phyloP scores from a whole-genome alignment of 2,329 filamentous ascomycete genomes.

The Fusarium sp. region DNA sequence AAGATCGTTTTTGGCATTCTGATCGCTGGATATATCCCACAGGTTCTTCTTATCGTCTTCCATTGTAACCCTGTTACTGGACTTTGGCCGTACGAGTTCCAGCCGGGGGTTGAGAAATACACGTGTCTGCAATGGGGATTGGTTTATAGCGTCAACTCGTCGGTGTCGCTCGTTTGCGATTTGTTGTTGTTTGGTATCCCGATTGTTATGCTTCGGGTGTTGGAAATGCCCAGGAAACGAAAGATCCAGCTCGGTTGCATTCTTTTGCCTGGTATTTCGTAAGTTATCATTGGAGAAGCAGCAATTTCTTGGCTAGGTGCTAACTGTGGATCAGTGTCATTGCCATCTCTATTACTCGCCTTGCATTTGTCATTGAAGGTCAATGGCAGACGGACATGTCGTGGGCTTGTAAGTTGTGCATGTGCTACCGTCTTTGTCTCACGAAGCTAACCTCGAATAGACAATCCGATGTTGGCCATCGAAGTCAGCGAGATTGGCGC shows the following conservation, averaged over 20 bases:
- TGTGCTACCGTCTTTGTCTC: background rate
- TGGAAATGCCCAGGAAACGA: conserved; percentile 60
- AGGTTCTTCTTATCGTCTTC: conserved; percentile 66
- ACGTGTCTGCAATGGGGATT: conserved; percentile 65
- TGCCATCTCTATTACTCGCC: conserved; percentile 62
- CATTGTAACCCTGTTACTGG: conserved; percentile 66
- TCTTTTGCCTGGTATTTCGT: conserved; percentile 65
- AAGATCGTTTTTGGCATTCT: conserved; percentile 55
- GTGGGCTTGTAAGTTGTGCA: conserved; percentile 58
- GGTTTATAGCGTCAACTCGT: conserved; percentile 67
- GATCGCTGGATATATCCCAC: conserved; percentile 61
- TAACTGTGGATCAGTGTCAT: conserved; percentile 58
- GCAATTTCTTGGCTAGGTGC: background rate
- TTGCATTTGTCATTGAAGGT: conserved; percentile 63
- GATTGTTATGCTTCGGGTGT: conserved; percentile 61
- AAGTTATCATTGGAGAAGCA: conserved; percentile 38
- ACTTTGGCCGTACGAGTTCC: conserved; percentile 67
- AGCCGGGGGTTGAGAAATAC: conserved; percentile 58
- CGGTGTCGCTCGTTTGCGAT: conserved; percentile 65
- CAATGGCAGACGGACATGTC: conserved; percentile 64
- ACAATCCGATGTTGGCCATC: conserved; percentile 64
- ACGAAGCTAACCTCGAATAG: conserved; percentile 10
- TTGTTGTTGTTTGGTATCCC: conserved; percentile 66
- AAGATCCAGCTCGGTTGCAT: conserved; percentile 65
- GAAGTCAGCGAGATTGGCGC: conserved; percentile 66